These are phyloP conservation scores for Eragrostis curvula DNA, from an alignment of 176 grass and related monocot species.

Conservation along the genomic window DNA sequence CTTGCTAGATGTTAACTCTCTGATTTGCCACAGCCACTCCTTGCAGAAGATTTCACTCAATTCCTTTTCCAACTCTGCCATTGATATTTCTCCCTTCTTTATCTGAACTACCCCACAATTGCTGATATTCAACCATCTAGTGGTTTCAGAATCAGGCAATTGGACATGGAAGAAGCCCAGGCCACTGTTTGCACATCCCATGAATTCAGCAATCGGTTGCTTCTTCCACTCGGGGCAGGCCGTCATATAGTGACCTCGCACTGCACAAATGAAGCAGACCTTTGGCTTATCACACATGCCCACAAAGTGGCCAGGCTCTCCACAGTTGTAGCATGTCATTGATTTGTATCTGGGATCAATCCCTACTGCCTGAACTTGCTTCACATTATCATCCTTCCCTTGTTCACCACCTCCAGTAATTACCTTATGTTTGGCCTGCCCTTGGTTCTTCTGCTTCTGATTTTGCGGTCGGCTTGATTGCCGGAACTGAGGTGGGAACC, in stretches of 20 bases:
- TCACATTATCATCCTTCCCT: too few species aligned
- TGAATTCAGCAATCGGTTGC: neutral
- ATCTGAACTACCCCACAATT: neutral
- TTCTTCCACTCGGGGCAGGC: neutral
- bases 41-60: too few species aligned
- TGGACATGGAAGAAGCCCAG: neutral
- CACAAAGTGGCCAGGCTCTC: neutral
- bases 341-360: too few species aligned
- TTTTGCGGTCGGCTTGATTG: too few species aligned
- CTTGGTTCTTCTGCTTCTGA: too few species aligned
- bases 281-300: neutral
- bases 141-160: rapidly evolving
- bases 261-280: neutral
- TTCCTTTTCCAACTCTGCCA: too few species aligned
- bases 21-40: too few species aligned
- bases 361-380: too few species aligned
- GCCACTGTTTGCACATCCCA: neutral
- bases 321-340: neutral
- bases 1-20: too few species aligned
- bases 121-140: neutral
- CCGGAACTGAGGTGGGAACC: too few species aligned
- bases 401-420: too few species aligned
- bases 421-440: too few species aligned
- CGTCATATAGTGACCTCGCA: neutral
- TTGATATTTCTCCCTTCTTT: neutral